Evolutionary conservation across 2,329 filamentous ascomycete genomes (phyloP).

Genomic region (Cladosporium oxysporum): DNA sequence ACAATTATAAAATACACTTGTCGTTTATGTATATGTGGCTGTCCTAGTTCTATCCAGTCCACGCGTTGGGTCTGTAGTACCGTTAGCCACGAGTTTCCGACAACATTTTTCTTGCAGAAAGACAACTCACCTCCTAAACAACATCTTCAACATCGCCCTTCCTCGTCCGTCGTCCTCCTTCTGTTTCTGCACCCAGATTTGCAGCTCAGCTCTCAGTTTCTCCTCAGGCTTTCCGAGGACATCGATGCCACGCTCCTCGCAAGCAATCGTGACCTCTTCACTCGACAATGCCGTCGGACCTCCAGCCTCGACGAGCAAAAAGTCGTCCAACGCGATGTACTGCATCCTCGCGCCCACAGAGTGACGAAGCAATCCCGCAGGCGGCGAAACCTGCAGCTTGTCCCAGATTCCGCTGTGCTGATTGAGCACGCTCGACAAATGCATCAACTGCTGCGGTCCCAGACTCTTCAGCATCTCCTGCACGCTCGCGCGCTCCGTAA

Average conservation of each 20-base stretch:
- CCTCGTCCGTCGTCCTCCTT: conserved; percentile 40
- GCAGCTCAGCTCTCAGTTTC: conserved; percentile 36
- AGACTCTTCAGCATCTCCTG: conserved; percentile 31
- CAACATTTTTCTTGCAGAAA: not conserved
- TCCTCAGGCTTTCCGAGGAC: conserved; percentile 32
- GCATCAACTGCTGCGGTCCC: conserved; percentile 41
- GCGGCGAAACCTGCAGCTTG: conserved; percentile 48
- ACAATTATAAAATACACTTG: not conserved
- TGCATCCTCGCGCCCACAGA: conserved; percentile 57
- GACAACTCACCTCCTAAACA: conserved; percentile 37
- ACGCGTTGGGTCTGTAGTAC: conserved; percentile 15
- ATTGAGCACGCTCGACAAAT: conserved; percentile 44
- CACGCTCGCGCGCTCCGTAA: conserved; percentile 23
- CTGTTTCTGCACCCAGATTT: conserved; percentile 44
- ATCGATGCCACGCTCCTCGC: conserved; percentile 39
- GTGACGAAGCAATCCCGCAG: conserved; percentile 55
- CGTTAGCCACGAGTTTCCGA: not conserved
- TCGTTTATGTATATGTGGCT: not conserved
- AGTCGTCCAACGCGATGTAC: conserved; percentile 72
- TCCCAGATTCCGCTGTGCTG: conserved; percentile 45
- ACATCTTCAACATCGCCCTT: conserved; percentile 34
- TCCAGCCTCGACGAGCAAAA: conserved; percentile 63
- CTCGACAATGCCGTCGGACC: conserved; percentile 59
- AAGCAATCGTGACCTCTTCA: conserved; percentile 41
- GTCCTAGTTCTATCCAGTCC: conserved; percentile 2